phyloP scores from a whole-genome alignment of 257 asterid species.

The Nicotiana otophora region DNA sequence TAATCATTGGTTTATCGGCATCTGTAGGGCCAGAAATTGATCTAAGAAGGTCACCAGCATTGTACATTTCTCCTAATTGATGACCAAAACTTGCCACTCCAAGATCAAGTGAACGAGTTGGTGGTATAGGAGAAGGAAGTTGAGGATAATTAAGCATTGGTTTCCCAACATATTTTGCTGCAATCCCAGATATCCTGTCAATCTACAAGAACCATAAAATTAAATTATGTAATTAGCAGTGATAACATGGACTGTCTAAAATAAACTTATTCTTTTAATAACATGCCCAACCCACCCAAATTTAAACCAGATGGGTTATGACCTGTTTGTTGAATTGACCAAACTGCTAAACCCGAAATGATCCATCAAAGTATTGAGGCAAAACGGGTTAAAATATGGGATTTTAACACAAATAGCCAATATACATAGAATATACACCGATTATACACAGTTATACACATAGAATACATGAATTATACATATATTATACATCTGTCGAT shows the following conservation, averaged over 20 bases:
- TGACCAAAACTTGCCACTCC: conserved; percentile 46
- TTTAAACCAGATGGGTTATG: not conserved
- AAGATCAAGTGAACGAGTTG: conserved; percentile 45
- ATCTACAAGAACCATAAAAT: conserved; percentile 28
- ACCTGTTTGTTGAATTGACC: not conserved
- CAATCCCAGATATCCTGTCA: conserved; percentile 67
- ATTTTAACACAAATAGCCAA: no score
- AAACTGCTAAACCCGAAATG: not conserved
- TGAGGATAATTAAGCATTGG: conserved; percentile 49
- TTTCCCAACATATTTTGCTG: conserved; percentile 65
- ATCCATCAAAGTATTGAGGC: not conserved
- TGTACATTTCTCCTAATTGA: conserved; percentile 43
- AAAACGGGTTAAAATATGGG: not conserved
- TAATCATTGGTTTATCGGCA: conserved; percentile 59
- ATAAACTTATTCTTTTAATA: not conserved
- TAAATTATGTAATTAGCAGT: not conserved
- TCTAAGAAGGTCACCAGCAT: conserved; percentile 51
- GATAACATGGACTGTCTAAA: not conserved
- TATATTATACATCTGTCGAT: no score
- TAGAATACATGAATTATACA: no score
- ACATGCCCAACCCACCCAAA: no score
- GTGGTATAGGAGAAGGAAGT: conserved; percentile 38
- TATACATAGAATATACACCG: no score
- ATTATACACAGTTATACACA: no score
- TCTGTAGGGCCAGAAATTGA: conserved; percentile 58